Evolutionary conservation across 495 filamentous ascomycete genomes (phyloP).

Genomic region (Neurospora tetrasperma): DNA sequence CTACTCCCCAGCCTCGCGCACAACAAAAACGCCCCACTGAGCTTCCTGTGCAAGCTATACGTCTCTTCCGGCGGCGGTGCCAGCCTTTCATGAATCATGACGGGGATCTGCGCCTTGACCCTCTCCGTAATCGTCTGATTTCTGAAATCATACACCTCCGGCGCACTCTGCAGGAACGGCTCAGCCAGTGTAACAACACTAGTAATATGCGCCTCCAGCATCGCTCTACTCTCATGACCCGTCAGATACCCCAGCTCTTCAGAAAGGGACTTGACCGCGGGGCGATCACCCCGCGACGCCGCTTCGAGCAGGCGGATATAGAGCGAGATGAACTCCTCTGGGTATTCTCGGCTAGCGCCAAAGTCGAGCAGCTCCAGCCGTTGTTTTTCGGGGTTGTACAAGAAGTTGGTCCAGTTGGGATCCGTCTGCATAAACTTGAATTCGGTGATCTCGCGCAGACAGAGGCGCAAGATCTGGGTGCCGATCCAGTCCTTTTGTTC

Average conservation of each 20-base stretch:
- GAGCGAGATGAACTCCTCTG: constrained; percentile 60
- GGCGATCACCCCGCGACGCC: constrained; percentile 58
- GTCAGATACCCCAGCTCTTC: constrained; percentile 84
- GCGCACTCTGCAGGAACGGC: constrained; percentile 66
- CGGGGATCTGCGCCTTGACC: constrained; percentile 72
- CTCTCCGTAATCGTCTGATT: constrained; percentile 94
- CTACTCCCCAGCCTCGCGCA: constrained; percentile 78
- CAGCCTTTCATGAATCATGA: constrained; percentile 83
- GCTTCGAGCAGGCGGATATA: constrained; percentile 73
- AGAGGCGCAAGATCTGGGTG: constrained; percentile 84
- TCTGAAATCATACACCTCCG: constrained; percentile 80
- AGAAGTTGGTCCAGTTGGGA: constrained; percentile 99
- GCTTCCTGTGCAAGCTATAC: constrained; percentile 88
- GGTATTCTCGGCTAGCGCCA: constrained; percentile 76
- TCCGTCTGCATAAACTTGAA: constrained; percentile 99
- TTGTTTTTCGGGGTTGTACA: constrained; percentile 64
- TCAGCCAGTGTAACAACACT: constrained; percentile 84
- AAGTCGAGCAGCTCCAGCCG: constrained; percentile 92
- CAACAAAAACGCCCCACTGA: constrained; percentile 90
- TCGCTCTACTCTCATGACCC: constrained; percentile 67
- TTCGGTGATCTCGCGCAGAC: constrained; percentile 83
- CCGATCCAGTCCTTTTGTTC: constrained; percentile 85
- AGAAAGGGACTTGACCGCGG: constrained; percentile 55
- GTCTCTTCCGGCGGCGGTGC: constrained; percentile 95
- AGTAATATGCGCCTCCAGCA: constrained; percentile 78